Percentiles rank a stretch among this genome's conserved stretches.
These are phyloP conservation scores for Curvularia sp. DNA, from an alignment of 2,329 filamentous ascomycete genomes.

Conservation along the genomic window DNA sequence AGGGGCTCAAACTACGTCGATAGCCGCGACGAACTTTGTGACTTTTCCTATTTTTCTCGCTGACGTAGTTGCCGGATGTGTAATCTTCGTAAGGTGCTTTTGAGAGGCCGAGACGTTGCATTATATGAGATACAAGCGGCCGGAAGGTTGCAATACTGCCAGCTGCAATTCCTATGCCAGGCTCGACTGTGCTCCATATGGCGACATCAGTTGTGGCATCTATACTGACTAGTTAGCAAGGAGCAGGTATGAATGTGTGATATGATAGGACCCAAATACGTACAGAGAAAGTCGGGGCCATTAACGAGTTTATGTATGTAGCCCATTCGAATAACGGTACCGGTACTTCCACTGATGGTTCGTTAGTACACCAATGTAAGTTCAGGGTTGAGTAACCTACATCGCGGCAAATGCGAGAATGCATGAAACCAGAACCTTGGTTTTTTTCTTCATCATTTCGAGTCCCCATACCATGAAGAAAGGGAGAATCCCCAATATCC, in stretches of 20 bases:
- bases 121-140: conserved; percentile 52
- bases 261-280: conserved; percentile 26
- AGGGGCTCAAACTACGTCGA: conserved; percentile 27
- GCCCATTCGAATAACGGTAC: conserved; percentile 57
- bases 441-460: conserved; percentile 59
- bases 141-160: conserved; percentile 58
- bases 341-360: conserved; percentile 57
- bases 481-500: conserved; percentile 44
- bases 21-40: conserved; percentile 30
- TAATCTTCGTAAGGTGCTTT: conserved; percentile 24
- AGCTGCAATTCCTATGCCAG: conserved; percentile 53
- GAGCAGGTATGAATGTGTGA: too few species aligned
- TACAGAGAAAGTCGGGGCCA: conserved; percentile 52
- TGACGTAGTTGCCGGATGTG: conserved; percentile 17
- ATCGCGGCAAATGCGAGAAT: conserved; percentile 59
- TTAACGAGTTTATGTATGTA: conserved; percentile 51
- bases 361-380: background rate
- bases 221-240: background rate
- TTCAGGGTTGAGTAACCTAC: conserved; percentile 15
- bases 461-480: conserved; percentile 63
- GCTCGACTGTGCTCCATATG: conserved; percentile 48
- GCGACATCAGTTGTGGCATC: conserved; percentile 53
- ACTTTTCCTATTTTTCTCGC: conserved; percentile 6
- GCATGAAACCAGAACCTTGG: conserved; percentile 60
- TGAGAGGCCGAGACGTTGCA: conserved; percentile 32